Conservation (phyloP, 768 basidiomycete species). For the Porphyrellus cyaneotinctus region DNA sequence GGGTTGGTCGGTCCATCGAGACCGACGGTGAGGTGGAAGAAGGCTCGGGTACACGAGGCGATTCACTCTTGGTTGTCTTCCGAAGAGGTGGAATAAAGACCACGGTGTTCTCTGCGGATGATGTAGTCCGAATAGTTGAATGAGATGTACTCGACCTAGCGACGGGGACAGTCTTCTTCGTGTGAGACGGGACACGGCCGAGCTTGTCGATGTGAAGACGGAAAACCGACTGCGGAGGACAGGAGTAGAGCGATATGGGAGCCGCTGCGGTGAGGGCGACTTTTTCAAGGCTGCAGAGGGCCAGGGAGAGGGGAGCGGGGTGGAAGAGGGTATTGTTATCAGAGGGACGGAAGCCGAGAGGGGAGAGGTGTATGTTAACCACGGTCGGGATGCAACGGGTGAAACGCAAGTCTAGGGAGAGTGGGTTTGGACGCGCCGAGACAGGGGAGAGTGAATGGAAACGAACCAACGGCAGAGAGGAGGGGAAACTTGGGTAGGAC, state of each 20-base stretch:
- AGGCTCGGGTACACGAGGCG: not conserved
- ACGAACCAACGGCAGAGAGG: conserved; percentile 58
- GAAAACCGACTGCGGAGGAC: conserved; percentile 23
- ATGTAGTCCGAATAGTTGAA: conserved; percentile 1
- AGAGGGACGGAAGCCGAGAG: conserved; percentile 27
- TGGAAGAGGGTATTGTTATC: conserved; percentile 35
- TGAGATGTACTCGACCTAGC: not conserved
- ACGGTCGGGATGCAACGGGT: conserved; percentile 38
- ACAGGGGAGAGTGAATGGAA: not conserved
- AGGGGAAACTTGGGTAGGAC: conserved; percentile 49
- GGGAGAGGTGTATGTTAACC: conserved; percentile 12
- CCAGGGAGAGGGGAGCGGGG: conserved; percentile 37
- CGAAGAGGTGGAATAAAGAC: conserved; percentile 19
- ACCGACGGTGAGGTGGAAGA: not conserved
- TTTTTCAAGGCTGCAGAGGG: conserved; percentile 33
- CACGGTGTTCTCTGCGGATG: conserved; percentile 11
- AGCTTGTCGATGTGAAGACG: conserved; percentile 25
- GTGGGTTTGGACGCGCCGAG: not conserved
- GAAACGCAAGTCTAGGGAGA: conserved; percentile 43
- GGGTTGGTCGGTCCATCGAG: not conserved
- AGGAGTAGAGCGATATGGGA: conserved; percentile 28
- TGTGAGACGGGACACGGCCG: not conserved
- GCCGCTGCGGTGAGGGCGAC: conserved; percentile 3
- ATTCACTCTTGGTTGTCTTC: not conserved
- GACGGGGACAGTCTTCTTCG: not conserved